Percentiles rank a stretch among this genome's conserved stretches.
phyloP scores from a whole-genome alignment of 352 stramenopile species.

The Pythium insidiosum region DNA sequence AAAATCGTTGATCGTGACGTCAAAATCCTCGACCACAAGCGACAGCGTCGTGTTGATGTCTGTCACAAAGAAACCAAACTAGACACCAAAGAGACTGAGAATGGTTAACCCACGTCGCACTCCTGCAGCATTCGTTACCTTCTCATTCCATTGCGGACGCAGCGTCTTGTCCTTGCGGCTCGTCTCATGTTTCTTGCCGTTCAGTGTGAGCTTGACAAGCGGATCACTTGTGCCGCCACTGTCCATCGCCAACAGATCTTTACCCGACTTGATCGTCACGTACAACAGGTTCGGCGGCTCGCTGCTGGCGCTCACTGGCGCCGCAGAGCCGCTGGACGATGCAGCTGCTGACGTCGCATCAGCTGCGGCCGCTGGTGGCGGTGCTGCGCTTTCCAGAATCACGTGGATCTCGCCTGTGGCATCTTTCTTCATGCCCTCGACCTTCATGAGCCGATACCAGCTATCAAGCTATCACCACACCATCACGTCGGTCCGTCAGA shows the following conservation, averaged over 20 bases:
- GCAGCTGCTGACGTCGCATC: neutral
- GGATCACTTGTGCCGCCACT: slow-evolving; percentile 82
- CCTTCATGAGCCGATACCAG: slow-evolving; percentile 60
- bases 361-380: neutral
- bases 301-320: neutral
- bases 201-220: slow-evolving; percentile 69
- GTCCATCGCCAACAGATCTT: slow-evolving; percentile 82
- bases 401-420: slow-evolving; percentile 48
- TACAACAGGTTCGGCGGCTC: slow-evolving; percentile 54
- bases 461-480: too few species aligned
- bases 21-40: slow-evolving; percentile 63
- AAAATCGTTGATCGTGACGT: slow-evolving; percentile 76
- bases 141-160: slow-evolving; percentile 71
- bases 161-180: slow-evolving; percentile 69
- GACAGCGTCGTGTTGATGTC: slow-evolving; percentile 44
- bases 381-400: slow-evolving; percentile 23
- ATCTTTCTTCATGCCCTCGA: slow-evolving; percentile 69
- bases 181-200: slow-evolving; percentile 76
- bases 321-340: slow-evolving; percentile 14
- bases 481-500: too few species aligned
- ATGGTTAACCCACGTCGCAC: too few species aligned
- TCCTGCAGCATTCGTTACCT: too few species aligned
- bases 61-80: slow-evolving; percentile 58
- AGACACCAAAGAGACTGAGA: neutral
- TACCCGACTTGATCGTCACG: slow-evolving; percentile 64